phyloP scores from a whole-genome alignment of 1,284 basidiomycete species.

The Ustilago nuda region DNA sequence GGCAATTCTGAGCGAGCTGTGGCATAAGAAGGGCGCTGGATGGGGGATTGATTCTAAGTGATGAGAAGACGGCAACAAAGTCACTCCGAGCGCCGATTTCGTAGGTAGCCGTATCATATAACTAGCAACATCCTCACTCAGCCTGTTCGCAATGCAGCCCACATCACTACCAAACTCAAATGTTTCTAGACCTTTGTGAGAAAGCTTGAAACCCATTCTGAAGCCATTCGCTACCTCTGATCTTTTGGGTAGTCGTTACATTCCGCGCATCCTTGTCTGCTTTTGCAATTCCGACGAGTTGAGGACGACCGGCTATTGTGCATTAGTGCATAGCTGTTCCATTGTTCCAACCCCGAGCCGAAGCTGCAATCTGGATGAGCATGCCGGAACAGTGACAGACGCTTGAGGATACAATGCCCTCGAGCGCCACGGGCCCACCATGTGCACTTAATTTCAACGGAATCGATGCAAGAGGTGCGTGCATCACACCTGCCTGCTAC shows the following conservation, averaged over 20 bases:
- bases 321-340: neutral
- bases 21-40: slow-evolving; percentile 44
- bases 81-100: slow-evolving; percentile 21
- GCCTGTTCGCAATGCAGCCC: neutral
- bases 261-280: too few relatives aligned
- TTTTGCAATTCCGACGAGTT: too few relatives aligned
- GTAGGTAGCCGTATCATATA: neutral
- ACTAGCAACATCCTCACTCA: neutral
- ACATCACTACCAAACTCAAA: neutral
- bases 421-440: neutral
- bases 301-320: neutral
- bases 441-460: neutral
- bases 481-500: neutral
- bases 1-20: slow-evolving; percentile 47
- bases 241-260: too few relatives aligned
- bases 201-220: too few relatives aligned
- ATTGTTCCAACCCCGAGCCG: neutral
- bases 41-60: slow-evolving; percentile 33
- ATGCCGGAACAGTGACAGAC: neutral
- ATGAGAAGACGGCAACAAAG: neutral
- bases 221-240: too few relatives aligned
- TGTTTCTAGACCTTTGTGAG: neutral
- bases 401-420: neutral
- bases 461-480: slow-evolving; percentile 3
- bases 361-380: neutral